Percentiles rank a stretch among this genome's conserved stretches.
Conservation (phyloP, 1,139 yeast species). For the Kodamaea sp. region DNA sequence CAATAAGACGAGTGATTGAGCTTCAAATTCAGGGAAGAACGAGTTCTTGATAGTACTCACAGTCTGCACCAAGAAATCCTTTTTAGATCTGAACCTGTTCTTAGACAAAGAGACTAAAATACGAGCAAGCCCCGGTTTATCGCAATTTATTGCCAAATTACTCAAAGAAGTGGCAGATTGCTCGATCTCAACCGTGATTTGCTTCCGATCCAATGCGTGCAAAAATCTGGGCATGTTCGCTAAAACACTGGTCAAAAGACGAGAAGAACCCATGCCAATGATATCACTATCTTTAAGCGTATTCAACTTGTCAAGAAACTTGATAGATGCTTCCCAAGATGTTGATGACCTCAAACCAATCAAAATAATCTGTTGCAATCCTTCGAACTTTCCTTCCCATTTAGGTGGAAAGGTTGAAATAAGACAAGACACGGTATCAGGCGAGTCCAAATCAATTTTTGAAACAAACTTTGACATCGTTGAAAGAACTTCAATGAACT, state of each 20-base stretch:
- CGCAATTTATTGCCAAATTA: slow-evolving; percentile 58
- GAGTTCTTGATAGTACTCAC: slow-evolving; percentile 64
- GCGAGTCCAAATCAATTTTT: slow-evolving; percentile 83
- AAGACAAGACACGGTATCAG: slow-evolving; percentile 80
- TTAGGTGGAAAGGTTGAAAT: slow-evolving; percentile 88
- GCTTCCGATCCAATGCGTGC: slow-evolving; percentile 68
- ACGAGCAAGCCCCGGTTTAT: slow-evolving; percentile 64
- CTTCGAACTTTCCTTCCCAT: slow-evolving; percentile 95
- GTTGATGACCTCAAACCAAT: slow-evolving; percentile 81
- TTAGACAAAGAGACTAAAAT: slow-evolving; percentile 77
- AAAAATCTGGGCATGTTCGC: slow-evolving; percentile 83
- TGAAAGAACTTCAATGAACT: slow-evolving; percentile 83
- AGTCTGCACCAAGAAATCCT: slow-evolving; percentile 83
- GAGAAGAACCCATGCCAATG: slow-evolving; percentile 69
- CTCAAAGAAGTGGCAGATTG: slow-evolving; percentile 62
- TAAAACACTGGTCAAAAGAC: slow-evolving; percentile 70
- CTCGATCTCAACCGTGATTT: slow-evolving; percentile 51
- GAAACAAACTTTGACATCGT: slow-evolving; percentile 80
- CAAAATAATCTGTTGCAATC: slow-evolving; percentile 75
- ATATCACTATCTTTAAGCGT: slow-evolving; percentile 70
- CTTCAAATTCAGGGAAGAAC: slow-evolving; percentile 76
- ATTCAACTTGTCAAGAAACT: slow-evolving; percentile 72
- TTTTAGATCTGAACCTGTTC: slow-evolving; percentile 79
- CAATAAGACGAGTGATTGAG: slow-evolving; percentile 71
- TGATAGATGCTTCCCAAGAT: slow-evolving; percentile 77